Evolutionary conservation across 2,329 filamentous ascomycete genomes (phyloP).

Genomic region (Gliomastix tumulicola): DNA sequence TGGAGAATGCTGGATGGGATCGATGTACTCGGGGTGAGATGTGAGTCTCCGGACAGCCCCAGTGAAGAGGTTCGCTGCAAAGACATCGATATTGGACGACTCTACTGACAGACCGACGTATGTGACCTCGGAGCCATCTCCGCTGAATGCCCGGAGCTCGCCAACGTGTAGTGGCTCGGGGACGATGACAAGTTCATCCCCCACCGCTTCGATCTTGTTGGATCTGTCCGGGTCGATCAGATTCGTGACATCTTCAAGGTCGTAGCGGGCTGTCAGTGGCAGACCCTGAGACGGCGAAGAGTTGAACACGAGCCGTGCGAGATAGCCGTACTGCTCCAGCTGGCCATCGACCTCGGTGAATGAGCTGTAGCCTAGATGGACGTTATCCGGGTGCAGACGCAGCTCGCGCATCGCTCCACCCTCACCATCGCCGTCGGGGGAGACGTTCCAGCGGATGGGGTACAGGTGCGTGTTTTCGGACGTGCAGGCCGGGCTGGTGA

Average conservation of each 20-base stretch:
- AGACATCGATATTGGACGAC: constrained; percentile 33
- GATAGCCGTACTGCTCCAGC: not conserved
- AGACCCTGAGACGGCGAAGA: not conserved
- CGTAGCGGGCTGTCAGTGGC: not conserved
- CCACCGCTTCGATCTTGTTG: no score
- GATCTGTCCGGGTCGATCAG: not conserved
- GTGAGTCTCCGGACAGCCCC: constrained; percentile 28
- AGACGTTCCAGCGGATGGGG: constrained; percentile 26
- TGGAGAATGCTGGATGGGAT: constrained; percentile 28
- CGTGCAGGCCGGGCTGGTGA: constrained; percentile 13
- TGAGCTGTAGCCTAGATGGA: constrained; percentile 28
- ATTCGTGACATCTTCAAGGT: not conserved
- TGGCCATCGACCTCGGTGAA: constrained; percentile 9
- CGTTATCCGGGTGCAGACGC: constrained; percentile 31
- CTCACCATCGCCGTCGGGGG: constrained; percentile 15
- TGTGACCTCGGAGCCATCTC: constrained; percentile 23
- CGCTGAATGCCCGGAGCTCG: constrained; percentile 32
- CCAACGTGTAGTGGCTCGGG: constrained; percentile 21
- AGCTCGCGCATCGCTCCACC: constrained; percentile 26
- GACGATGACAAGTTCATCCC: not conserved
- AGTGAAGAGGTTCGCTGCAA: constrained; percentile 24
- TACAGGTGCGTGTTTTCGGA: constrained; percentile 25
- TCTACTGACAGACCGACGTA: constrained; percentile 26
- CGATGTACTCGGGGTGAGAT: constrained; percentile 28
- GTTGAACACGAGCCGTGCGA: not conserved